Conservation (phyloP, 805 yeast species). For the Hanseniaspora meyeri region DNA sequence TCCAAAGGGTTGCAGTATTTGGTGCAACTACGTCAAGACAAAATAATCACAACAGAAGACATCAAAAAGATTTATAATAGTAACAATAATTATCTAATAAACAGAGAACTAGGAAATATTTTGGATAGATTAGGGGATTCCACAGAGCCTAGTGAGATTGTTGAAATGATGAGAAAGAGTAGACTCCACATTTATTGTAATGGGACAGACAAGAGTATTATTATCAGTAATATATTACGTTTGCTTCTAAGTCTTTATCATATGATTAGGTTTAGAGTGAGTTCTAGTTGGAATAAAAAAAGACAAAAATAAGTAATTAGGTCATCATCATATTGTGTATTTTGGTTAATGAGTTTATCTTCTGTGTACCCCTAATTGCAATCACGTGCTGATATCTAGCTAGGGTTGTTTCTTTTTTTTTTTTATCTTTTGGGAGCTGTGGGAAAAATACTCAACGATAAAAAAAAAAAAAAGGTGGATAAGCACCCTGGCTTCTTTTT, state of each 20-base stretch:
- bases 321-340: neutral
- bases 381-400: no score
- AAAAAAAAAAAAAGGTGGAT: no score
- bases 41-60: slow-evolving; percentile 2
- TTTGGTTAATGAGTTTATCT: no score
- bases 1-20: slow-evolving; percentile 8
- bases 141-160: neutral
- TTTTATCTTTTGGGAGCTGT: no score
- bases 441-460: no score
- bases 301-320: neutral
- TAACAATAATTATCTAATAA: neutral
- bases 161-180: neutral
- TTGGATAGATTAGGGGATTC: neutral
- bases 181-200: slow-evolving; percentile 4
- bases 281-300: neutral
- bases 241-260: neutral
- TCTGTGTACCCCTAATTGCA: no score
- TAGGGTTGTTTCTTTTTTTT: no score
- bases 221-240: neutral
- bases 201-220: neutral
- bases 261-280: neutral
- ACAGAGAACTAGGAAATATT: slow-evolving; percentile 3
- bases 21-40: neutral
- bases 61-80: neutral
- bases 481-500: neutral